Conservation (phyloP, 2,329 filamentous ascomycete genomes). For the Hypoxylon sp. region DNA sequence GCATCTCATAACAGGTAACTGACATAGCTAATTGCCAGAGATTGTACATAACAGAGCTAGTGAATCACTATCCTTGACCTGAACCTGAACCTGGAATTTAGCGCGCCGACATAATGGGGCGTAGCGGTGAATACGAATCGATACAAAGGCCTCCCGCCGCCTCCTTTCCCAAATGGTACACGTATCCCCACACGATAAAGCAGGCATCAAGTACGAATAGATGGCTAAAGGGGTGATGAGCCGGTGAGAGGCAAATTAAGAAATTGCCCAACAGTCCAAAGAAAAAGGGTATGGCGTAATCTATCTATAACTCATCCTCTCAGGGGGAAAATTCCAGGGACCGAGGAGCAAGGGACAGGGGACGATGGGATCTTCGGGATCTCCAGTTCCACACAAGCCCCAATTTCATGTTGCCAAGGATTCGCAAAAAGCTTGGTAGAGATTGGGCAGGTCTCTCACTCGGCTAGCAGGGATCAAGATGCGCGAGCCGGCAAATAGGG, state of each 20-base stretch:
- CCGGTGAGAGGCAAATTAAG: conserved; percentile 5
- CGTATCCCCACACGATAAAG: conserved; percentile 10
- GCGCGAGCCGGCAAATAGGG: conserved; percentile 22
- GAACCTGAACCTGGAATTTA: conserved; percentile 19
- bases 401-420: conserved; percentile 32
- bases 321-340: conserved; percentile 17
- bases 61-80: conserved; percentile 24
- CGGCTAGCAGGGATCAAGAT: conserved; percentile 22
- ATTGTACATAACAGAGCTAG: conserved; percentile 20
- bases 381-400: conserved; percentile 17
- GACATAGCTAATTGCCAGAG: conserved; percentile 17
- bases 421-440: conserved; percentile 46
- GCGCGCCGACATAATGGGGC: conserved; percentile 24
- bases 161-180: not conserved
- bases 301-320: not conserved
- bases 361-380: conserved; percentile 28
- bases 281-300: conserved; percentile 11
- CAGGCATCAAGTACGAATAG: conserved; percentile 6
- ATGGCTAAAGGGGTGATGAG: conserved; percentile 7
- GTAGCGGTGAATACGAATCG: conserved; percentile 42
- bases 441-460: conserved; percentile 27
- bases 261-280: conserved; percentile 5
- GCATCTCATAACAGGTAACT: conserved; percentile 26
- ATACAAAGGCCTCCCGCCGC: conserved; percentile 28
- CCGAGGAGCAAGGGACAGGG: conserved; percentile 12